A percentile compares a stretch with the other conserved stretches of the same genome.
These are phyloP conservation scores for Ophiostoma himal-ulmi DNA, from an alignment of 2,329 filamentous ascomycete genomes.

Conservation along the genomic window DNA sequence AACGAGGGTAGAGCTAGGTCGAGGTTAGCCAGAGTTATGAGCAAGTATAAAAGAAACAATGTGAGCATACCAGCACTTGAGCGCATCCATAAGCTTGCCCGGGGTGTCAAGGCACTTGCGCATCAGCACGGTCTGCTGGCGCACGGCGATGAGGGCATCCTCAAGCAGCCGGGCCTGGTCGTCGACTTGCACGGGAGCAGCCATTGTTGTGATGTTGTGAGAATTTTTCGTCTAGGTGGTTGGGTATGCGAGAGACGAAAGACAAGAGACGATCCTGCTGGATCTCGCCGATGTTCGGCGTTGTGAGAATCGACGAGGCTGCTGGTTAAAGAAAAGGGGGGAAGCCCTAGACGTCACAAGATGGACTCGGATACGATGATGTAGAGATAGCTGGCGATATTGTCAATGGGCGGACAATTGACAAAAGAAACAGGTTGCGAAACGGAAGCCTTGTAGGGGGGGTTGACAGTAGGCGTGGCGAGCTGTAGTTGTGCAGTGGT, in stretches of 20 bases:
- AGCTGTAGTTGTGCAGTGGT: constrained; percentile 1
- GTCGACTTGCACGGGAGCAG: constrained; percentile 58
- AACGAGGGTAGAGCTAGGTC: constrained; percentile 82
- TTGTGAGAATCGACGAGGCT: constrained; percentile 8
- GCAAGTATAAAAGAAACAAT: not conserved
- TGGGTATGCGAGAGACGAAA: not conserved
- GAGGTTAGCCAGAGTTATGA: constrained; percentile 15
- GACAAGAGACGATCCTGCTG: constrained; percentile 10
- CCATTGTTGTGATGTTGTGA: constrained; percentile 21
- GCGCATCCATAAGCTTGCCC: constrained; percentile 97
- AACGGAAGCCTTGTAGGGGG: constrained; percentile 11
- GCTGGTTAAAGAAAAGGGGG: constrained; percentile 8
- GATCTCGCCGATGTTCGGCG: constrained; percentile 19
- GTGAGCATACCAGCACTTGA: constrained; percentile 87
- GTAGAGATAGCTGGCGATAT: not conserved
- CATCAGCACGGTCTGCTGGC: constrained; percentile 95
- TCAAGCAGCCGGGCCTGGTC: constrained; percentile 90
- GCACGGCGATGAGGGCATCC: constrained; percentile 92
- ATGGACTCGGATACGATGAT: not conserved
- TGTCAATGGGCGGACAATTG: not conserved
- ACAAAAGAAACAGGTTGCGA: not conserved
- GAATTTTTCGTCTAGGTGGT: not conserved
- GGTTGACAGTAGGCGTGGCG: not conserved
- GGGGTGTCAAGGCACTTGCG: constrained; percentile 95
- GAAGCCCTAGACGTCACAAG: not conserved